A percentile compares a stretch with the other conserved stretches of the same genome.
phyloP scores from a whole-genome alignment of 2,329 filamentous ascomycete genomes.

The Colletotrichum higginsianum region DNA sequence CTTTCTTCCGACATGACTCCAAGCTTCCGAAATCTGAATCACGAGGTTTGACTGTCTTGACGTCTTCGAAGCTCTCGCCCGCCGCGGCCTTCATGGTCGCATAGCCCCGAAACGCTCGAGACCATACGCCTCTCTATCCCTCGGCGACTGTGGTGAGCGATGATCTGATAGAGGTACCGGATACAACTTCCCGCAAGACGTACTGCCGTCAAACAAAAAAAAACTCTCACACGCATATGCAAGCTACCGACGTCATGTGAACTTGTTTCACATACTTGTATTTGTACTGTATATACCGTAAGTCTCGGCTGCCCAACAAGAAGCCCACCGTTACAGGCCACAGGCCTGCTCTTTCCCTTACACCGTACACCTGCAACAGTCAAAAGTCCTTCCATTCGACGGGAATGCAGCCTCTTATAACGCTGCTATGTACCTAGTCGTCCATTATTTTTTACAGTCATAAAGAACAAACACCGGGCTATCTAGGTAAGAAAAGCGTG shows the following conservation, averaged over 20 bases:
- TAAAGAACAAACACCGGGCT: slow-evolving; percentile 23
- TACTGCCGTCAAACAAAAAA: neutral
- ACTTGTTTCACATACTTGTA: slow-evolving; percentile 28
- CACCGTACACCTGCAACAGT: slow-evolving; percentile 28
- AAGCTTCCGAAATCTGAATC: neutral
- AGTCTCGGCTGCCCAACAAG: slow-evolving; percentile 18
- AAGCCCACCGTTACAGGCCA: slow-evolving; percentile 18
- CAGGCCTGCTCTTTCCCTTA: slow-evolving; percentile 21
- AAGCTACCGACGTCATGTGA: neutral
- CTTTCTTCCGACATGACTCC: neutral
- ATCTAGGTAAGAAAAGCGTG: slow-evolving; percentile 17
- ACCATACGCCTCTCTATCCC: neutral
- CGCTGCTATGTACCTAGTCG: slow-evolving; percentile 30
- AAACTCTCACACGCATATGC: neutral
- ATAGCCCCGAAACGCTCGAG: neutral
- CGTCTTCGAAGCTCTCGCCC: no score
- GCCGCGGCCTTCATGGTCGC: neutral
- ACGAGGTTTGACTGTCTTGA: neutral
- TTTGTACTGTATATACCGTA: slow-evolving; percentile 28
- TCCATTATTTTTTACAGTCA: slow-evolving; percentile 42
- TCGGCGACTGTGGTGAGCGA: neutral
- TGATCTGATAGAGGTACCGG: neutral
- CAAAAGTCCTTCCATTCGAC: slow-evolving; percentile 15
- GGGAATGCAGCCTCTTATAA: slow-evolving; percentile 1
- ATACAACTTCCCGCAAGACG: neutral